Evolutionary conservation across 306 rosid genomes (phyloP).

Genomic region (Quercus robur): DNA sequence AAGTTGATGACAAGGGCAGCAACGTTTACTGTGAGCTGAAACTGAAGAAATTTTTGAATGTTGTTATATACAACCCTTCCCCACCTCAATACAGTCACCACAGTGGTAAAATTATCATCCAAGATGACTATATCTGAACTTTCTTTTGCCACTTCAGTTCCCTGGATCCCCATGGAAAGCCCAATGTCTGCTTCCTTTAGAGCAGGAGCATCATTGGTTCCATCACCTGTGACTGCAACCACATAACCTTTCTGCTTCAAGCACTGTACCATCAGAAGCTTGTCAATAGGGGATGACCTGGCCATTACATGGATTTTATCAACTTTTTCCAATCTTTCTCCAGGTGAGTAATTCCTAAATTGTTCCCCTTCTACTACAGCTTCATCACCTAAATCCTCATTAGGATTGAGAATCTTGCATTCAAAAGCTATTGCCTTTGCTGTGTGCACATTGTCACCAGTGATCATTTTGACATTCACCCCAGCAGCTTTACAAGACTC

Average conservation of each 20-base stretch:
- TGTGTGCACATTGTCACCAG: constrained; percentile 25
- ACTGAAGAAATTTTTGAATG: constrained; percentile 28
- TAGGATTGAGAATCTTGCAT: constrained; percentile 10
- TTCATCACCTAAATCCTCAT: neutral
- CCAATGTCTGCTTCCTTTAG: constrained; percentile 28
- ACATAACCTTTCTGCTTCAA: constrained; percentile 25
- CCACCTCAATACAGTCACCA: constrained; percentile 22
- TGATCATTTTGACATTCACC: constrained; percentile 23
- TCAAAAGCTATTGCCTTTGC: constrained; percentile 27
- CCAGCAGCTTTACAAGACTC: constrained; percentile 28
- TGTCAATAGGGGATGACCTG: constrained; percentile 26
- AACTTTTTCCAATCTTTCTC: constrained; percentile 20
- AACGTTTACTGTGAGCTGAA: constrained; percentile 27
- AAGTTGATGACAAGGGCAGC: constrained; percentile 18
- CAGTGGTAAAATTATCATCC: constrained; percentile 18
- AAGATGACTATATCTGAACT: constrained; percentile 24
- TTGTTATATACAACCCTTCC: constrained; percentile 27
- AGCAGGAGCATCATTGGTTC: constrained; percentile 31
- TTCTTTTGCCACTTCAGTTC: constrained; percentile 31
- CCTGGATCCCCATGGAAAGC: constrained; percentile 31
- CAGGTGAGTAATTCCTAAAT: constrained; percentile 20
- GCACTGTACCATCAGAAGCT: constrained; percentile 26
- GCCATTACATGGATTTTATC: constrained; percentile 23
- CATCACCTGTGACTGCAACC: constrained; percentile 32
- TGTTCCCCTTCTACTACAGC: constrained; percentile 5